Percentiles rank a stretch among this genome's conserved stretches.
phyloP scores from a whole-genome alignment of 2,329 filamentous ascomycete species.

The Aureobasidium musti region DNA sequence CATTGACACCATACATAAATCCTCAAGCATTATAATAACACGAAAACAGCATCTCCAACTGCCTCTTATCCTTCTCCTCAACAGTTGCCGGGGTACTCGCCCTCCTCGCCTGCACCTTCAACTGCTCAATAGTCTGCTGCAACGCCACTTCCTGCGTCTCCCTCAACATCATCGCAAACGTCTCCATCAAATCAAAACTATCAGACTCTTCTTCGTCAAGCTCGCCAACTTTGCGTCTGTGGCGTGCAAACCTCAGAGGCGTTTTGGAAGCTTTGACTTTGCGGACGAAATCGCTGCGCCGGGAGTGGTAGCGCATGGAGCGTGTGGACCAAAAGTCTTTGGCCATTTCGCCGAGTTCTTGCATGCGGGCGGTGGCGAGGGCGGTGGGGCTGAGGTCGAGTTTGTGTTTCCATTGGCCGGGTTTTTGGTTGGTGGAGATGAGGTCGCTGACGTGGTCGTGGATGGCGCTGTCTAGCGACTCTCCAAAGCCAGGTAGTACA shows the following conservation, averaged over 20 bases:
- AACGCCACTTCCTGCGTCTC: neutral
- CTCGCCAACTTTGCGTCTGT: conserved; percentile 37
- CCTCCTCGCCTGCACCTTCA: conserved; percentile 6
- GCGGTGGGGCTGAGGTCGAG: conserved; percentile 41
- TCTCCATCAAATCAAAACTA: conserved; percentile 42
- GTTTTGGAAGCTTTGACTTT: conserved; percentile 45
- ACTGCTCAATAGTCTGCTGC: neutral
- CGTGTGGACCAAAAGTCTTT: conserved; percentile 49
- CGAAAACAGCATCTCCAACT: conserved; percentile 21
- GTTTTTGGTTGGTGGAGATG: conserved; percentile 35
- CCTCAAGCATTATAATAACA: conserved; percentile 21
- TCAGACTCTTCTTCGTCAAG: conserved; percentile 46
- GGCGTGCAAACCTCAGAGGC: conserved; percentile 46
- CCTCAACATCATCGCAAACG: neutral
- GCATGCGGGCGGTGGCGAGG: conserved; percentile 42
- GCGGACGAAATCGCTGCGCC: conserved; percentile 47
- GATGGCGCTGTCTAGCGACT: conserved; percentile 43
- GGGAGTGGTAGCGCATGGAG: conserved; percentile 44
- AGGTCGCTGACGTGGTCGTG: conserved; percentile 42
- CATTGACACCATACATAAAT: neutral
- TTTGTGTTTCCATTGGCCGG: conserved; percentile 43
- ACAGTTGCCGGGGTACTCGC: neutral
- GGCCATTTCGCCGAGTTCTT: conserved; percentile 48
- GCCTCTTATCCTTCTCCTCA: neutral
- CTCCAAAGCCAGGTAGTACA: conserved; percentile 43